A percentile compares a stretch with the other conserved stretches of the same genome.
phyloP scores from a whole-genome alignment of 2,329 filamentous ascomycete species.

The Colletotrichum incanum region DNA sequence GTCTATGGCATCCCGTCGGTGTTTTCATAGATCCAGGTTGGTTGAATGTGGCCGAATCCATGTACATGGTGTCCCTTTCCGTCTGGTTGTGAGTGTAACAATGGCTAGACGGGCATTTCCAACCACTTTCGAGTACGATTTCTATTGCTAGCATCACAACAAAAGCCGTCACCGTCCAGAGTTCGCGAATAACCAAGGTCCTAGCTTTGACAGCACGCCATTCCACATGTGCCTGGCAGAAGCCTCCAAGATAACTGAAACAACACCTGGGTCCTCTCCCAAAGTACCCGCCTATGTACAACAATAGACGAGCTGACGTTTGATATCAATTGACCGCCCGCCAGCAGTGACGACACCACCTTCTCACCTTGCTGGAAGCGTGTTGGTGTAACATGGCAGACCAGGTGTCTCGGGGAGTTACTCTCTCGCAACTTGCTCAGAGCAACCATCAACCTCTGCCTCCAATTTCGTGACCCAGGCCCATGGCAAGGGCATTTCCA shows the following conservation, averaged over 20 bases:
- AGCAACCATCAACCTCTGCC: neutral
- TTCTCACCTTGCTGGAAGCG: neutral
- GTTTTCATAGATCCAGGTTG: neutral
- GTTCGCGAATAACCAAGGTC: neutral
- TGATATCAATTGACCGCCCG: neutral
- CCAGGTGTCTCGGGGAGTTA: slow-evolving; percentile 36
- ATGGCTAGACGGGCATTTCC: neutral
- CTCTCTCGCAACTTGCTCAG: neutral
- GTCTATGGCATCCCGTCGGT: neutral
- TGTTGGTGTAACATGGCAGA: neutral
- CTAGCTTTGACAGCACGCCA: neutral
- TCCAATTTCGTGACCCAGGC: slow-evolving; percentile 28
- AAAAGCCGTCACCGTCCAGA: neutral
- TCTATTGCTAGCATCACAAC: neutral
- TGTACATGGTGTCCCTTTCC: neutral
- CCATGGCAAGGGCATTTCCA: slow-evolving; percentile 17
- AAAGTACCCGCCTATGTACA: neutral
- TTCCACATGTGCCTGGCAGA: neutral
- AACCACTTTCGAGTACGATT: neutral
- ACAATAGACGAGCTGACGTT: neutral
- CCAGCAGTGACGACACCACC: neutral
- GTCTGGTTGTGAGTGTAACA: neutral
- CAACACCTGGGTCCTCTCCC: neutral
- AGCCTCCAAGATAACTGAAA: slow-evolving; percentile 4
- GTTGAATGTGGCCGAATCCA: neutral